Evolutionary conservation across 805 yeast species (phyloP).

Genomic region (Yarrowia porcina): DNA sequence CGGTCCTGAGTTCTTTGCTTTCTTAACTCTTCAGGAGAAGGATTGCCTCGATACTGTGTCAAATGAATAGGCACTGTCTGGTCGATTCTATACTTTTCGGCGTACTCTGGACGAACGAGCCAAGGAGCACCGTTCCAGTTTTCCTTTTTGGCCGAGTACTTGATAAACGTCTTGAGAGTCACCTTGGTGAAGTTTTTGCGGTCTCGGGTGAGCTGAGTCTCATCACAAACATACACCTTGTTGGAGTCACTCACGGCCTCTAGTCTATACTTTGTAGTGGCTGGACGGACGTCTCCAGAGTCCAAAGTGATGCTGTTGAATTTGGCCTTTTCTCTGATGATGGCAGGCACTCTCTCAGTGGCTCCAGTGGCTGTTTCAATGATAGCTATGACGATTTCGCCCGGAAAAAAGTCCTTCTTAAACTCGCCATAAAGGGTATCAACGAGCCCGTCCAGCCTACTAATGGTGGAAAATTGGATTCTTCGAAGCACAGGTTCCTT

Average conservation of each 20-base stretch:
- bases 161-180: constrained; percentile 82
- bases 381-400: constrained; percentile 58
- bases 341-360: constrained; percentile 49
- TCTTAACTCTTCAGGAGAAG: constrained; percentile 23
- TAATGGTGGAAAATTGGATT: constrained; percentile 74
- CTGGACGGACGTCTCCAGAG: constrained; percentile 45
- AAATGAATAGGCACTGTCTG: constrained; percentile 35
- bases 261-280: constrained; percentile 68
- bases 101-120: constrained; percentile 80
- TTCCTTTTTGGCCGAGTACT: constrained; percentile 71
- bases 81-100: constrained; percentile 60
- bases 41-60: constrained; percentile 27
- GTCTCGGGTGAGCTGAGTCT: constrained; percentile 72
- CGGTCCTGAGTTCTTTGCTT: constrained; percentile 24
- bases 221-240: constrained; percentile 67
- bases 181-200: constrained; percentile 85
- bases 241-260: constrained; percentile 48
- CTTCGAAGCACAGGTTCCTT: constrained; percentile 87
- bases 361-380: constrained; percentile 6
- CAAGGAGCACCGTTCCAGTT: constrained; percentile 91
- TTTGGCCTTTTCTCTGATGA: constrained; percentile 81
- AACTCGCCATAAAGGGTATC: constrained; percentile 79
- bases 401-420: constrained; percentile 84
- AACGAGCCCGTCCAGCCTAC: constrained; percentile 81
- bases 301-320: constrained; percentile 43